Conservation (phyloP, 805 yeast species). For the Maudiozyma bulderi region DNA sequence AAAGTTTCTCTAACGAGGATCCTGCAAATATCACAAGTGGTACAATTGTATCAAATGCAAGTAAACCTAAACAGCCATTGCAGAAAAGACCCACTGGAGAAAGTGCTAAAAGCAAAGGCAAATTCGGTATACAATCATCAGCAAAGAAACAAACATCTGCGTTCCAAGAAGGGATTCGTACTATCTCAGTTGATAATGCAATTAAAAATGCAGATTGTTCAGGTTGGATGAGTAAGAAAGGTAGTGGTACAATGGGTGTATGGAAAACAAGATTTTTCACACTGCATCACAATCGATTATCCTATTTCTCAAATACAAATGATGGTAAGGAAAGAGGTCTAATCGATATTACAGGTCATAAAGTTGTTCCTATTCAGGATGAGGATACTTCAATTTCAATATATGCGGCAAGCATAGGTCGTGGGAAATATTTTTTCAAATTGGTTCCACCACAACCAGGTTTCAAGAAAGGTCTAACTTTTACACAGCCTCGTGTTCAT, state of each 20-base stretch:
- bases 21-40: constrained; percentile 1
- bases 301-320: constrained; percentile 68
- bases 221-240: constrained; percentile 95
- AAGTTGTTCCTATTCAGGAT: constrained; percentile 72
- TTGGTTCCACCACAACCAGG: constrained; percentile 97
- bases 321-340: constrained; percentile 84
- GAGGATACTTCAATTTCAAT: constrained; percentile 79
- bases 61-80: not conserved
- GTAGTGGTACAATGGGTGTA: constrained; percentile 68
- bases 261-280: constrained; percentile 86
- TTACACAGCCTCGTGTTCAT: constrained; percentile 92
- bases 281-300: constrained; percentile 83
- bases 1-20: not conserved
- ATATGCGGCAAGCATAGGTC: constrained; percentile 86
- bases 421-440: constrained; percentile 85
- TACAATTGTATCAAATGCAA: not conserved
- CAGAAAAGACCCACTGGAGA: constrained; percentile 3
- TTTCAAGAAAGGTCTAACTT: constrained; percentile 84
- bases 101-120: constrained; percentile 30
- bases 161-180: constrained; percentile 79
- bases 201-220: constrained; percentile 62
- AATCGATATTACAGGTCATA: constrained; percentile 91
- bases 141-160: constrained; percentile 63
- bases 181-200: constrained; percentile 66
- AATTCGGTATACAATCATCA: constrained; percentile 12